Evolutionary conservation across 768 basidiomycete genomes (phyloP).

Genomic region (Tylopilus plumbeoviolaceoides): DNA sequence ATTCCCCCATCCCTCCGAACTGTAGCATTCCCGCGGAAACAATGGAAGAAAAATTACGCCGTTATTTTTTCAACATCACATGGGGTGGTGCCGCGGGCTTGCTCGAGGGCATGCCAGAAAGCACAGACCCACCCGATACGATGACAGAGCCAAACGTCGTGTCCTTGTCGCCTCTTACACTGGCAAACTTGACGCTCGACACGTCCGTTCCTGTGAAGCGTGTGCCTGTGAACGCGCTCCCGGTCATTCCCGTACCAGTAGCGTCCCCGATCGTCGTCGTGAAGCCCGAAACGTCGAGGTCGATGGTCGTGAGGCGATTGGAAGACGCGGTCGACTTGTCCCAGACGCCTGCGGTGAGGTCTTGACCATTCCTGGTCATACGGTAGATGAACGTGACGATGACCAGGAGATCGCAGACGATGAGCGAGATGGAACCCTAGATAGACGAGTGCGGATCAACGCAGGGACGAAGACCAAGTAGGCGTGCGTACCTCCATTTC

Average conservation of each 20-base stretch:
- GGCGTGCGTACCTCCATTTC: constrained; percentile 38
- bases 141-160: constrained; percentile 2
- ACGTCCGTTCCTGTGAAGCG: constrained; percentile 1
- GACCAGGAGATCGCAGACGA: constrained; percentile 42
- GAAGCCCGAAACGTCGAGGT: constrained; percentile 15
- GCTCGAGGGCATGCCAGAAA: background rate
- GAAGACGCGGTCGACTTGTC: constrained; percentile 1
- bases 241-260: background rate
- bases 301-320: constrained; percentile 24
- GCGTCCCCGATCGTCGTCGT: background rate
- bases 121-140: background rate
- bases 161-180: background rate
- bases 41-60: no score
- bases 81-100: background rate
- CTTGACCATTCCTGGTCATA: constrained; percentile 4
- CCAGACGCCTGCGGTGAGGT: constrained; percentile 4
- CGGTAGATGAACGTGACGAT: constrained; percentile 34
- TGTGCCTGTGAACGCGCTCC: background rate
- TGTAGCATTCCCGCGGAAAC: no score
- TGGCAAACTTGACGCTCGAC: constrained; percentile 3
- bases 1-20: no score
- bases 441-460: background rate
- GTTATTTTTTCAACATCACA: background rate
- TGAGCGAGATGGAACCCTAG: constrained; percentile 35
- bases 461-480: background rate